Evolutionary conservation across 441 rosid genomes (phyloP), one percentile per base, ranked within the genome.

Genomic region (Rhodomyrtus psidioides): DNA sequence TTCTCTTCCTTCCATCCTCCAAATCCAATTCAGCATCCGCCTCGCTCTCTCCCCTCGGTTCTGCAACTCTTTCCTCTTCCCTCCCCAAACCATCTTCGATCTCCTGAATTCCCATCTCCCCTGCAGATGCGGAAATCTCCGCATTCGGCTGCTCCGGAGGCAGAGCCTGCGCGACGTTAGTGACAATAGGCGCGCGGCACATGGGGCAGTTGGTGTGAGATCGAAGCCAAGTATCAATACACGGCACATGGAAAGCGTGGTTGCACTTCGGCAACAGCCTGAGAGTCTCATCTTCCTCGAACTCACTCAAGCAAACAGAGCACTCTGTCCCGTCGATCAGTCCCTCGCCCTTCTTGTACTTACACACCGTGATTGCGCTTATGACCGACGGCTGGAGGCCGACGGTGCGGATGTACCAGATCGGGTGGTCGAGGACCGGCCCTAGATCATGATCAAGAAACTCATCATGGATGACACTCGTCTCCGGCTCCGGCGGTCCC

Each of bases 121-220:
- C 83, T 7, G 91, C 81, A 51, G 83, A 75, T 3, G 27, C 87
- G 19, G 65, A 51, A 84, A 79, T 86, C 54, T 46, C 87, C 9
- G 79, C 51, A 15, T 74, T 44, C 54, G 89, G 79, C 82, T 54
- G 75, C 82, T 56, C 88, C 1, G 81, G 84, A 84, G 70, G 70
- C 13, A 90, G 26, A 2, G 84, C 85, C 86, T 34, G 16, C 30
- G 12, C 62, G 0, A 87, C 74, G 53, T 6, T 88, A 12, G 26
- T 39, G 12, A 91, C 86, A 44, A 95, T 58, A 0, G 98, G 94
- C 54, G 97, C 95, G 1, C 99, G 97, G 39, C 98, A 96, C 59
- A 94, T 39, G 56, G 99, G 99, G 75, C 99, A 96, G 60, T 93
- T 96, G 86, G 90, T 94, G 87, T 95, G 99, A 10, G 98, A 92